Conservation (phyloP, 768 basidiomycete genomes). For the Boletus huronensis region DNA sequence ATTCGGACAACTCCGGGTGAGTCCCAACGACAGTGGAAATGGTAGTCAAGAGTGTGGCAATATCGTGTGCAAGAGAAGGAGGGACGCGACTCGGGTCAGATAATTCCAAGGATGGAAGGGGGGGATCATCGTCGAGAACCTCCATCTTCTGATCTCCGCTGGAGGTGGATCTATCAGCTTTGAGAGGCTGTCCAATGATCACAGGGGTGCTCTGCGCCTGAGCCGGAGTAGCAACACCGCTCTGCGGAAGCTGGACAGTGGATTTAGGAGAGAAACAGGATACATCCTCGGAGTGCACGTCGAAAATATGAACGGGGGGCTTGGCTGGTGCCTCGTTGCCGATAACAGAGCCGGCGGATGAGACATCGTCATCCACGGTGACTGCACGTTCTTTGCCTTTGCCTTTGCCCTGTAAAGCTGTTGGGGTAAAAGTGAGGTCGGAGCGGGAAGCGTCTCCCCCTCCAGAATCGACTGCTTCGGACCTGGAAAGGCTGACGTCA, state of each 20-base stretch:
- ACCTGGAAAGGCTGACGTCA: conserved; percentile 34
- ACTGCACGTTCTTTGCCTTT: conserved; percentile 40
- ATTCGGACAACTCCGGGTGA: conserved; percentile 72
- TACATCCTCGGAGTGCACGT: conserved; percentile 33
- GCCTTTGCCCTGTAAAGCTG: conserved; percentile 39
- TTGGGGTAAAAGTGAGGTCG: conserved; percentile 17
- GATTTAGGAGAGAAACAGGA: conserved; percentile 21
- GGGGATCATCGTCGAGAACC: conserved; percentile 40
- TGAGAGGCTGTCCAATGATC: conserved; percentile 22
- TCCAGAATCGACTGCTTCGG: conserved; percentile 30
- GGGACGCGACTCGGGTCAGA: conserved; percentile 24
- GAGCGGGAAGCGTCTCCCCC: conserved; percentile 32
- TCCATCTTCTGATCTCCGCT: conserved; percentile 12
- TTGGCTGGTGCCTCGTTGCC: conserved; percentile 47
- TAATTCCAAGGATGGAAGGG: conserved; percentile 45
- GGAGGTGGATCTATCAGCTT: conserved; percentile 6
- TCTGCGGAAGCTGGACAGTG: conserved; percentile 10
- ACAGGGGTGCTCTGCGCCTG: conserved; percentile 43
- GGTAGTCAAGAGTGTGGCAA: conserved; percentile 57
- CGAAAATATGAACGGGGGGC: conserved; percentile 58
- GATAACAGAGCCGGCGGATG: conserved; percentile 42
- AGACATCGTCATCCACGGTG: conserved; percentile 32
- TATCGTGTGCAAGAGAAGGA: conserved; percentile 57
- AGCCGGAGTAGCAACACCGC: conserved; percentile 29
- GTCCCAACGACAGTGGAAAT: conserved; percentile 53